These are phyloP conservation scores for Coelastrella sp. DNA, from an alignment of 139 green algal species.

Conservation along the genomic window DNA sequence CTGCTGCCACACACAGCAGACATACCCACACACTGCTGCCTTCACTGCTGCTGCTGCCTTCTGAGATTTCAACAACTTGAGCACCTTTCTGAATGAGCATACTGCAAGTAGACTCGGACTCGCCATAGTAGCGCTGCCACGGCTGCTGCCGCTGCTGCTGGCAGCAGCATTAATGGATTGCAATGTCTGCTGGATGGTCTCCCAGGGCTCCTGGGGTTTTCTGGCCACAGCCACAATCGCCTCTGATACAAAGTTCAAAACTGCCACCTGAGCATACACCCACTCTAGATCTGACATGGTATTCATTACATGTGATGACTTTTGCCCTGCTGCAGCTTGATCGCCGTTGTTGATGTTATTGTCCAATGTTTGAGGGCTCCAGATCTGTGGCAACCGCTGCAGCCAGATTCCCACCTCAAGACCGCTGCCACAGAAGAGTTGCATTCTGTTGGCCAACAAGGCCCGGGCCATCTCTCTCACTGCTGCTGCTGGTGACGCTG, in stretches of 20 bases:
- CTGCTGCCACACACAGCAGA: slow-evolving; percentile 2
- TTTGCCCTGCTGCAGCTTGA: slow-evolving; percentile 2
- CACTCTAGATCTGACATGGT: background rate
- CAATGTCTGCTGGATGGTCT: background rate
- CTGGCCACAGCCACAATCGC: background rate
- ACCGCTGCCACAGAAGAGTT: slow-evolving; percentile 17
- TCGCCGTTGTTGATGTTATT: slow-evolving; percentile 1
- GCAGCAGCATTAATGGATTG: background rate
- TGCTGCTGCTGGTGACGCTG: slow-evolving; percentile 4
- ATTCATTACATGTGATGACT: background rate
- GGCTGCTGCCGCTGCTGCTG: background rate
- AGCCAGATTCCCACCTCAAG: background rate
- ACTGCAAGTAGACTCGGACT: slow-evolving; percentile 8
- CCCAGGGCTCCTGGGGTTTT: slow-evolving; percentile 23
- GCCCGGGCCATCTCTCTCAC: background rate
- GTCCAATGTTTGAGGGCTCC: background rate
- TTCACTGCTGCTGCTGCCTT: slow-evolving; percentile 21
- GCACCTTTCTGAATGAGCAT: slow-evolving; percentile 11
- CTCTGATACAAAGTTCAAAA: slow-evolving; percentile 27
- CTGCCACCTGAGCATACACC: slow-evolving; percentile 16
- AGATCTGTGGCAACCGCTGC: slow-evolving; percentile 38
- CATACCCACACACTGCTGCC: slow-evolving; percentile 48
- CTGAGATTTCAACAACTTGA: slow-evolving; percentile 14
- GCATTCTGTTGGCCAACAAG: background rate
- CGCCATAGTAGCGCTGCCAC: slow-evolving; percentile 19